Percentiles rank a stretch among this genome's conserved stretches.
Evolutionary conservation across 2,329 filamentous ascomycete species (phyloP).

Genomic region (Fonsecaea multimorphosa): DNA sequence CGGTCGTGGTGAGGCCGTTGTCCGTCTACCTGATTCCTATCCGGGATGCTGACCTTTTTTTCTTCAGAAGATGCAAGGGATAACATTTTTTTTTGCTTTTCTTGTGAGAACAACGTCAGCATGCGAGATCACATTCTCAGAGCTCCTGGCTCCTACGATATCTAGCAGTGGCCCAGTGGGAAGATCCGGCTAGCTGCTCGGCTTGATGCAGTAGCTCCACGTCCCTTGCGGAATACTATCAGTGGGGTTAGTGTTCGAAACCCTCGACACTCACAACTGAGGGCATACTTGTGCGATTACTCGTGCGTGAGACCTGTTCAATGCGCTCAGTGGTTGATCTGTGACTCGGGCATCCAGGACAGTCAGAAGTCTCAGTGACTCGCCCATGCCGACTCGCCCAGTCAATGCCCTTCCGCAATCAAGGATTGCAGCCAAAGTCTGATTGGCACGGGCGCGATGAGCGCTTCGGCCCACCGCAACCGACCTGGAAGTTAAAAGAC

Average conservation of each 20-base stretch:
- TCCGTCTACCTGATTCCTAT: background rate
- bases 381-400: constrained; percentile 1
- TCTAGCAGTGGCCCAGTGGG: constrained; percentile 10
- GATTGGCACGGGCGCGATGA: background rate
- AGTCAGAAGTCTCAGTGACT: constrained; percentile 17
- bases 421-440: background rate
- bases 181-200: constrained; percentile 25
- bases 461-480: background rate
- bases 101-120: constrained; percentile 28
- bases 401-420: background rate
- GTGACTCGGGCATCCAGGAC: constrained; percentile 18
- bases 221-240: constrained; percentile 26
- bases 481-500: background rate
- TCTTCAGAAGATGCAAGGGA: background rate
- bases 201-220: constrained; percentile 28
- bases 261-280: constrained; percentile 10
- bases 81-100: background rate
- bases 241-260: constrained; percentile 23
- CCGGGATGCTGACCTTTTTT: constrained; percentile 18
- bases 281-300: background rate
- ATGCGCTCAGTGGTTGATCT: background rate
- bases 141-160: constrained; percentile 15
- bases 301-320: constrained; percentile 10
- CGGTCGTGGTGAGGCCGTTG: background rate
- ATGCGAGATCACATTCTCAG: constrained; percentile 14